These are phyloP conservation scores for Sporisorium iseilematis-ciliati DNA, from an alignment of 1,284 basidiomycete genomes.

Conservation along the genomic window DNA sequence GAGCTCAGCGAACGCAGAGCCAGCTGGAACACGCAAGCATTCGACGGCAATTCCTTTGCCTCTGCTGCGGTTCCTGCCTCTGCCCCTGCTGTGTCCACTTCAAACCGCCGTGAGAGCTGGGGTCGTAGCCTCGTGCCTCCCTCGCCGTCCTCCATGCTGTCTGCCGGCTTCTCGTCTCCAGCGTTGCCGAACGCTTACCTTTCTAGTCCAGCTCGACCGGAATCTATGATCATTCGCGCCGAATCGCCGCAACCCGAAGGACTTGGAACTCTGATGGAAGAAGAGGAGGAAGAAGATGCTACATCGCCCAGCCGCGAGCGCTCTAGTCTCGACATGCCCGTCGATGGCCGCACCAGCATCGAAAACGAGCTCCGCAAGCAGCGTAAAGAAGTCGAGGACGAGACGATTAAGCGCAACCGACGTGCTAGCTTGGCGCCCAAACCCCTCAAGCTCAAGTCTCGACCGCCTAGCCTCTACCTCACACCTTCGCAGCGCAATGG, in stretches of 20 bases:
- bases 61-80: constrained; percentile 12
- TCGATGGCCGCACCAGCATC: constrained; percentile 18
- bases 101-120: constrained; percentile 41
- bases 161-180: constrained; percentile 34
- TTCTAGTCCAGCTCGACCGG: constrained; percentile 45
- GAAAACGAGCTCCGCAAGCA: constrained; percentile 40
- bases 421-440: constrained; percentile 56
- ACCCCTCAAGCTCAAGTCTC: constrained; percentile 63
- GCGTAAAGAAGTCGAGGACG: constrained; percentile 49
- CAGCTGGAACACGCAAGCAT: constrained; percentile 43
- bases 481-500: constrained; percentile 33
- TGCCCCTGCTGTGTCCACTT: constrained; percentile 10
- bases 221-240: constrained; percentile 41
- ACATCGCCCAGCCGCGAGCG: constrained; percentile 48
- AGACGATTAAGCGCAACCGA: constrained; percentile 54
- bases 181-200: constrained; percentile 25
- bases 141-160: constrained; percentile 19
- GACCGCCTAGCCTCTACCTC: constrained; percentile 62
- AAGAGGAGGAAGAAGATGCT: constrained; percentile 63
- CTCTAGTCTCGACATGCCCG: constrained; percentile 36
- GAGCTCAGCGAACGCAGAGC: constrained; percentile 49
- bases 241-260: constrained; percentile 54
- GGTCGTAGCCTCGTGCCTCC: constrained; percentile 29
- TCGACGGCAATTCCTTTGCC: constrained; percentile 18
- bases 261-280: constrained; percentile 60